Percentiles rank a stretch among this genome's conserved stretches.
Evolutionary conservation across 495 filamentous ascomycete genomes (phyloP).

Genomic region (Podospora australis): DNA sequence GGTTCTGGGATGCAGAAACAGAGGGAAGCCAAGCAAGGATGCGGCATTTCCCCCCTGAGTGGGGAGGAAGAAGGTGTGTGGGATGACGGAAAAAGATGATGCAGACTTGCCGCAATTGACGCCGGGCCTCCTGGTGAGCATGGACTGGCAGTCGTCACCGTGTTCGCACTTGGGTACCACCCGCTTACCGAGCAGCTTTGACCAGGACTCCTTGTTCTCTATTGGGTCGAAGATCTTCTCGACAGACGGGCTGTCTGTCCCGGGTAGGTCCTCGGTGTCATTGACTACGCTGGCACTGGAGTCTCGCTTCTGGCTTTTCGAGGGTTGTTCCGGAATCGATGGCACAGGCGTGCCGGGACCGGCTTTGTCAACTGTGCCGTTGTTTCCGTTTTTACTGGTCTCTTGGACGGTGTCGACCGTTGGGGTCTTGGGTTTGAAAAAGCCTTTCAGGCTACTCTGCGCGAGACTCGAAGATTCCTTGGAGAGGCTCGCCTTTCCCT

Average conservation of each 20-base stretch:
- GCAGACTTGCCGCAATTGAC: conserved; percentile 58
- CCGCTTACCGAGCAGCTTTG: conserved; percentile 72
- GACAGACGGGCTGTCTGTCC: not conserved
- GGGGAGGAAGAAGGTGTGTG: not conserved
- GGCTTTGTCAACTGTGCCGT: no score
- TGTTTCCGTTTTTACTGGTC: no score
- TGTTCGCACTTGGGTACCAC: conserved; percentile 77
- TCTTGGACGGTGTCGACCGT: no score
- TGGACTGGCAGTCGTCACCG: conserved; percentile 72
- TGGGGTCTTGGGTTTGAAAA: conserved; percentile 62
- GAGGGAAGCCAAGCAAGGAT: no score
- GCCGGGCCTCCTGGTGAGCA: conserved; percentile 81
- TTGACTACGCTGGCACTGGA: no score
- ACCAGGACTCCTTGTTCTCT: conserved; percentile 75
- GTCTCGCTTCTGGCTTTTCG: conserved; percentile 3
- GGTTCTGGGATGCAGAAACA: not conserved
- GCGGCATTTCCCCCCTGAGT: no score
- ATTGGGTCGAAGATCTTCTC: conserved; percentile 58
- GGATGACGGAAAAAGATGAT: not conserved
- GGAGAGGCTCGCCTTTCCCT: conserved; percentile 24
- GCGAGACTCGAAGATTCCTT: conserved; percentile 42
- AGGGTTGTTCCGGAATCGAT: no score
- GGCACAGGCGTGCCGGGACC: no score
- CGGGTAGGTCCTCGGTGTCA: not conserved
- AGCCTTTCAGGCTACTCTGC: conserved; percentile 74